These are phyloP conservation scores for Zizania palustris DNA, from an alignment of 202 grass and related monocot genomes.

Conservation along the genomic window DNA sequence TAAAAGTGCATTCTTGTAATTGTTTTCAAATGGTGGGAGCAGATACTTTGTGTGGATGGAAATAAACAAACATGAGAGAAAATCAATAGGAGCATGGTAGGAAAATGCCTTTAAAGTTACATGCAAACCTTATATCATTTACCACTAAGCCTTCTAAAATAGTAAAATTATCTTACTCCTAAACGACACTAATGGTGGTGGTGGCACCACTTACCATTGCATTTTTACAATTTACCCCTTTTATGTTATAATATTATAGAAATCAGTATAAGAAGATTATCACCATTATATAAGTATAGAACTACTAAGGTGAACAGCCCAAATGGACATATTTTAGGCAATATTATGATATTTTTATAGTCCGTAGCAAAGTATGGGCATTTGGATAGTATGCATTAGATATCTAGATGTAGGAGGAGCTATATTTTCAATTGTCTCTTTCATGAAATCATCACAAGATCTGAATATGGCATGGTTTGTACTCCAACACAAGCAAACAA, in stretches of 20 bases:
- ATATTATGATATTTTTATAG: too few species aligned
- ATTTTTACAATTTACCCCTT: too few species aligned
- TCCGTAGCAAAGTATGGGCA: too few species aligned
- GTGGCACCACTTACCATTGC: too few species aligned
- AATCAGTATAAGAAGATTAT: too few species aligned
- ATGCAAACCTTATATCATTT: not conserved
- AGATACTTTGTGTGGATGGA: not conserved
- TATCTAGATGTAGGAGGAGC: not conserved
- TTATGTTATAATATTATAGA: too few species aligned
- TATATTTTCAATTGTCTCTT: not conserved
- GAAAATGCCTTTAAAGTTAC: not conserved
- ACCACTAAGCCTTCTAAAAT: not conserved
- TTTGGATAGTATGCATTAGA: not conserved
- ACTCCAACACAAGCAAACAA: constrained; percentile 10
- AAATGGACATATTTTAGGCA: too few species aligned
- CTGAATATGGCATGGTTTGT: not conserved
- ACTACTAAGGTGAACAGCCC: too few species aligned
- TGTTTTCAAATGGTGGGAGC: not conserved
- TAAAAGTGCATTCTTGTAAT: not conserved
- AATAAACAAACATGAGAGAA: not conserved
- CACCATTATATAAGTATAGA: too few species aligned
- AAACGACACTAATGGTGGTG: too few species aligned
- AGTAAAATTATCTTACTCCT: not conserved
- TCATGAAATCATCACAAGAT: constrained; percentile 9
- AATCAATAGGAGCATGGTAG: not conserved